Evolutionary conservation across 192 early-diverging fungal genomes (phyloP).

Genomic region (Geosiphon pyriformis): DNA sequence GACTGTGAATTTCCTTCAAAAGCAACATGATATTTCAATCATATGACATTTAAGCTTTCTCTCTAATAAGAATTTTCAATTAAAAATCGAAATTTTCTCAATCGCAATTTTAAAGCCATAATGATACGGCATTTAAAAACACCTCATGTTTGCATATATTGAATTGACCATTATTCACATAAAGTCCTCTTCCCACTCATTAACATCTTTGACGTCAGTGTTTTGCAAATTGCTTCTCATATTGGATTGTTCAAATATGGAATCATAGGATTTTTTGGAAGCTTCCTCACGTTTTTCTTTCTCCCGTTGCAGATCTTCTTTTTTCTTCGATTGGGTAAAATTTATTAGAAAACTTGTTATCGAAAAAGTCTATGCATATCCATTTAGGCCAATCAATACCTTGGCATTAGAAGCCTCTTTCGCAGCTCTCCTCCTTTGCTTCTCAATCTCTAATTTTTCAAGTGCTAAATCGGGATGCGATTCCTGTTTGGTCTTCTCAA

Average conservation of each 20-base stretch:
- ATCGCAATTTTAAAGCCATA: too few relatives aligned
- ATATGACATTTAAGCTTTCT: too few relatives aligned
- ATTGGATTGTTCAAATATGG: slow-evolving; percentile 44
- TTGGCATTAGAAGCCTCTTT: slow-evolving; percentile 30
- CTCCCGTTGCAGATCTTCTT: slow-evolving; percentile 35
- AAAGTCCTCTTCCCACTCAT: slow-evolving; percentile 60
- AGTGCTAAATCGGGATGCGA: slow-evolving; percentile 69
- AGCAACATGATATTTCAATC: too few relatives aligned
- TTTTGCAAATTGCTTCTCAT: slow-evolving; percentile 52
- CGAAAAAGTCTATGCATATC: slow-evolving; percentile 1
- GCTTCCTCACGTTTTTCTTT: slow-evolving; percentile 37
- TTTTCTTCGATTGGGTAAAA: too few relatives aligned
- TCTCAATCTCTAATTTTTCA: slow-evolving; percentile 60
- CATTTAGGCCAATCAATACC: slow-evolving; percentile 20
- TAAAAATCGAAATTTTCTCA: too few relatives aligned
- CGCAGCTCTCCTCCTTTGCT: slow-evolving; percentile 30
- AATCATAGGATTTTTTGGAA: slow-evolving; percentile 43
- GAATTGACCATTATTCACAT: too few relatives aligned
- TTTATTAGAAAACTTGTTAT: neutral
- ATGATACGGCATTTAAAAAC: too few relatives aligned
- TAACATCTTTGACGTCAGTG: slow-evolving; percentile 41
- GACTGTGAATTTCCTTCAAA: too few relatives aligned
- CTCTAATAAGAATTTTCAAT: too few relatives aligned
- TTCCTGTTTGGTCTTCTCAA: slow-evolving; percentile 90
- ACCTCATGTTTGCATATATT: too few relatives aligned